Evolutionary conservation across 2,329 filamentous ascomycete genomes (phyloP).

Genomic region (Colletotrichum paranaense): DNA sequence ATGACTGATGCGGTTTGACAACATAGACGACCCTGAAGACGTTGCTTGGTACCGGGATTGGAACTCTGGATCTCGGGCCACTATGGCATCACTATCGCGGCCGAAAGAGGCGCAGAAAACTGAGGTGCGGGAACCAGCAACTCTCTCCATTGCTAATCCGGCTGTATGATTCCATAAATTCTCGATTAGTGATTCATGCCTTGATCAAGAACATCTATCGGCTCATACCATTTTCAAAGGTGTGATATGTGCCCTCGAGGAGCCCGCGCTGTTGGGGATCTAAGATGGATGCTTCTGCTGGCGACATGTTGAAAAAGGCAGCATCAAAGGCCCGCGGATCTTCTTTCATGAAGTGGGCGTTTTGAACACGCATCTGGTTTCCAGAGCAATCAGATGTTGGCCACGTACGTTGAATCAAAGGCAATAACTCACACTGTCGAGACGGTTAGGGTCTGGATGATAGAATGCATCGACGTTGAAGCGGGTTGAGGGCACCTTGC

Average conservation of each 20-base stretch:
- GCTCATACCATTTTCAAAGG: slow-evolving; percentile 53
- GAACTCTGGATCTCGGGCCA: slow-evolving; percentile 40
- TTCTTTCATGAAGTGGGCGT: slow-evolving; percentile 16
- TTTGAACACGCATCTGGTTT: no score
- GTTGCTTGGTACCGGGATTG: slow-evolving; percentile 50
- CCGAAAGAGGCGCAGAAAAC: slow-evolving; percentile 64
- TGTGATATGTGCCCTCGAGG: slow-evolving; percentile 61
- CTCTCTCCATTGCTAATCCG: slow-evolving; percentile 53
- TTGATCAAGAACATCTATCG: no score
- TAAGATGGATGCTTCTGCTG: slow-evolving; percentile 39
- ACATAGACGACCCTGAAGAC: slow-evolving; percentile 48
- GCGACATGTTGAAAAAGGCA: slow-evolving; percentile 25
- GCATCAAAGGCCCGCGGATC: slow-evolving; percentile 18
- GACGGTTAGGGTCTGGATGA: slow-evolving; percentile 5
- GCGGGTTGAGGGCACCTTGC: background rate
- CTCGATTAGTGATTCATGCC: no score
- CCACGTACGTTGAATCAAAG: no score
- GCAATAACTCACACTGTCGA: slow-evolving; percentile 10
- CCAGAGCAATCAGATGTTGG: no score
- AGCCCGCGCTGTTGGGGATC: slow-evolving; percentile 64
- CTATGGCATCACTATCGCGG: slow-evolving; percentile 50
- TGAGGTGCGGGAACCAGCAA: slow-evolving; percentile 55
- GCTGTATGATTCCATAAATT: slow-evolving; percentile 38
- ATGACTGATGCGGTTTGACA: slow-evolving; percentile 67
- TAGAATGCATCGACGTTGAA: slow-evolving; percentile 21